phyloP scores from a whole-genome alignment of 441 rosid genomes.

The Bruguiera hainesii region DNA sequence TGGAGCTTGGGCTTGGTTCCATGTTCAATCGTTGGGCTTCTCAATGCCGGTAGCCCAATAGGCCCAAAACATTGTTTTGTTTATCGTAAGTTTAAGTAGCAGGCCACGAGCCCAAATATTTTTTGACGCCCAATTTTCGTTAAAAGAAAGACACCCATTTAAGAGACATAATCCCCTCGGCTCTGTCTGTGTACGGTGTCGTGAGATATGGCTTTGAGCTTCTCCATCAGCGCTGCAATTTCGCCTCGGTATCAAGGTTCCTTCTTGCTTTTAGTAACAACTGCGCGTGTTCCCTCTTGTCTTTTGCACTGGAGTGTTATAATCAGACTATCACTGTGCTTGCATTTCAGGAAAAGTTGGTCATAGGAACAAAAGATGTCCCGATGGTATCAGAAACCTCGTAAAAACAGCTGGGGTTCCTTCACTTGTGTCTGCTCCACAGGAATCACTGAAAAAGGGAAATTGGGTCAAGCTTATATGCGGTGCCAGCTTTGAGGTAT shows the following conservation, averaged over 20 bases:
- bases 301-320: background rate
- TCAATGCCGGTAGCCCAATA: too few relatives aligned
- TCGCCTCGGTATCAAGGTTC: conserved; percentile 33
- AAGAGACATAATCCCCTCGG: conserved; percentile 12
- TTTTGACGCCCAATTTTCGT: too few relatives aligned
- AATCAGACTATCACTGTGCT: background rate
- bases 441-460: conserved; percentile 43
- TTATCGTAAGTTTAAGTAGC: too few relatives aligned
- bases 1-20: too few relatives aligned
- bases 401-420: conserved; percentile 33
- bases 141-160: background rate
- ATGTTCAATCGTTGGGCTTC: too few relatives aligned
- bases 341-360: conserved; percentile 20
- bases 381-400: conserved; percentile 31
- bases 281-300: background rate
- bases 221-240: conserved; percentile 28
- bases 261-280: background rate
- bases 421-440: conserved; percentile 40
- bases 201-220: conserved; percentile 28
- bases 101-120: too few relatives aligned
- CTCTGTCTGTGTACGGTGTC: background rate
- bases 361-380: conserved; percentile 20
- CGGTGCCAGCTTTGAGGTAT: conserved; percentile 68
- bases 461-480: conserved; percentile 75
- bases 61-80: too few relatives aligned